Evolutionary conservation across 1,284 basidiomycete genomes (phyloP), one percentile per base, ranked within the genome.

Genomic region (Apiotrichum brassicae): DNA sequence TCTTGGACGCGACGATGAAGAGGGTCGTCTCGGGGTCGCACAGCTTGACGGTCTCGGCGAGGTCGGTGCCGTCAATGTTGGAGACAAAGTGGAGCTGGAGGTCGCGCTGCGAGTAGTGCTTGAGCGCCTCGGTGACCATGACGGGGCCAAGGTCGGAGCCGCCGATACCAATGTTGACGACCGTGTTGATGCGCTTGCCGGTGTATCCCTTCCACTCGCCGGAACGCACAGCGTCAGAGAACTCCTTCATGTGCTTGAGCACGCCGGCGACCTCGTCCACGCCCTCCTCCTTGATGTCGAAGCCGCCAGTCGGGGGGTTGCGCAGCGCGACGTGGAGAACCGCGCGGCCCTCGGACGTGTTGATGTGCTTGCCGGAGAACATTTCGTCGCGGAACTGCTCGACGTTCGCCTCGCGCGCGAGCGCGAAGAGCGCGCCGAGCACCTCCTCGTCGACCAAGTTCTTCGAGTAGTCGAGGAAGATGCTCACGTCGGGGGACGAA

Each of bases 111-210:
- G 86, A 78, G 79, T 95, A 98, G 19, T 83, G 76, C 78, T 94
- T 95, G 73, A 98, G 83, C 4, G 92, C 94, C 76, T 98, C 94
- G 24, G 88, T 92, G 56, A 97, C 92, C 95, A 98, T 98, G 66
- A 97, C 92, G 30, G 94, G 94, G 25, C 94, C 94, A 43, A 98
- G 80, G 74, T 98, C 94, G 32, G 92, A 97, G 47, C 94, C 94
- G 56, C 94, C 95, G 68, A 98, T 98, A 60, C 94, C 94, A 63
- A 98, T 97, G 79, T 97, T 98, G 71, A 98, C 92, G 74, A 98
- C 84, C 48, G 90, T 84, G 68, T 85, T 82, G 79, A 98, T 97
- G 18, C 81, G 67, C 78, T 97, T 97, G 53, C 94, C 94, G 1
- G 92, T 95, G 79, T 95, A 97, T 26, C 95, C 95, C 75, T 87